Conservation (phyloP, 2,329 filamentous ascomycete genomes). For the Reticulascus tulasneorum region DNA sequence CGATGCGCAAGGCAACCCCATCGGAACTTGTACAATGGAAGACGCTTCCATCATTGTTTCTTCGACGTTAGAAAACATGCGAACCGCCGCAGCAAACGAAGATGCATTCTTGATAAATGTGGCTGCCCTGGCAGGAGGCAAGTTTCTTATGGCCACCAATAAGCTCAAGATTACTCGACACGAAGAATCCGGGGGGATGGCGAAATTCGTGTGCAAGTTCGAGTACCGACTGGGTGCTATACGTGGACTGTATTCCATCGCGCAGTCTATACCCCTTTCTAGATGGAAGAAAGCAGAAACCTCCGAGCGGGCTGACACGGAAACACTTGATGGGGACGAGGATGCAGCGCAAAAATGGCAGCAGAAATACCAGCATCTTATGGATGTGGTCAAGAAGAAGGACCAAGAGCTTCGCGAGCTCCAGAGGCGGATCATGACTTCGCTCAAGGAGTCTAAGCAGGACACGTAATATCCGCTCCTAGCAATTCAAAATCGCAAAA, state of each 20-base stretch:
- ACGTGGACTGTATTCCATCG: slow-evolving; percentile 49
- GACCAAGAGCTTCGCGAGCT: slow-evolving; percentile 48
- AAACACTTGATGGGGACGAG: slow-evolving; percentile 18
- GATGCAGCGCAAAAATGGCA: slow-evolving; percentile 36
- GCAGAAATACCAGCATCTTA: slow-evolving; percentile 51
- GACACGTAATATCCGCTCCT: too few species aligned
- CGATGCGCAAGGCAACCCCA: slow-evolving; percentile 39
- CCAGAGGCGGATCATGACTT: slow-evolving; percentile 37
- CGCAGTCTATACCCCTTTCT: slow-evolving; percentile 40
- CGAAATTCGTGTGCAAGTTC: slow-evolving; percentile 51
- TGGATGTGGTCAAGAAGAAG: slow-evolving; percentile 55
- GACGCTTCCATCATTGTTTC: slow-evolving; percentile 53
- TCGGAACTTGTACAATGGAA: slow-evolving; percentile 41
- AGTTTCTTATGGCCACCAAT: slow-evolving; percentile 41
- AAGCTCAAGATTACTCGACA: slow-evolving; percentile 38
- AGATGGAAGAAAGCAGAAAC: slow-evolving; percentile 34
- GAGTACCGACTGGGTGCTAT: slow-evolving; percentile 52
- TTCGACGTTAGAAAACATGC: slow-evolving; percentile 49
- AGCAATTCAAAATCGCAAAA: too few species aligned
- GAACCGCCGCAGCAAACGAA: slow-evolving; percentile 44
- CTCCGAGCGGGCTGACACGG: slow-evolving; percentile 22
- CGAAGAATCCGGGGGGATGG: slow-evolving; percentile 36
- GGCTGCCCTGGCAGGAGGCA: slow-evolving; percentile 52
- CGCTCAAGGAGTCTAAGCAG: slow-evolving; percentile 21
- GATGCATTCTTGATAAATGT: slow-evolving; percentile 58